phyloP scores from a whole-genome alignment of 352 stramenopile species.

The Phytophthora pinifolia region DNA sequence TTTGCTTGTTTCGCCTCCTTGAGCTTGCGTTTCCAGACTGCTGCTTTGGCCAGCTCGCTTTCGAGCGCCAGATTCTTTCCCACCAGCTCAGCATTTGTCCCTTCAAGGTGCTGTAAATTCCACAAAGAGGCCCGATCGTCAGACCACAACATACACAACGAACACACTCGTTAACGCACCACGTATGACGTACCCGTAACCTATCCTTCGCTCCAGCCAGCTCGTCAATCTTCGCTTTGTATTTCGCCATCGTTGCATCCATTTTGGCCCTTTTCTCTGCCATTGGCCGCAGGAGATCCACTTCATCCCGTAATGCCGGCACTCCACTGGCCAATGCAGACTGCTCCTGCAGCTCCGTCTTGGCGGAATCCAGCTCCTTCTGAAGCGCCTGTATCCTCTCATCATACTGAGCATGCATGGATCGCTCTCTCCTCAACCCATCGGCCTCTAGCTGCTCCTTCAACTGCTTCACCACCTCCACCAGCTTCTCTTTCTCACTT shows the following conservation, averaged over 20 bases:
- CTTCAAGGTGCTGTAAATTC: conserved; percentile 46
- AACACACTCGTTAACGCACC: neutral
- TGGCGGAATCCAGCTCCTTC: conserved; percentile 34
- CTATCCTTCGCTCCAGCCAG: conserved; percentile 52
- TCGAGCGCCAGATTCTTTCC: conserved; percentile 62
- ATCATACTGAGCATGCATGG: conserved; percentile 49
- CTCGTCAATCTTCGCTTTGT: conserved; percentile 73
- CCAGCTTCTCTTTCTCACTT: conserved; percentile 32
- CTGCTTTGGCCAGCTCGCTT: conserved; percentile 43
- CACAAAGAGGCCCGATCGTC: neutral
- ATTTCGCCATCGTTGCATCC: conserved; percentile 54
- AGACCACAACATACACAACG: neutral
- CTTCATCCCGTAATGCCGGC: conserved; percentile 50
- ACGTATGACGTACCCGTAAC: conserved; percentile 36
- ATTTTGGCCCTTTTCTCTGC: conserved; percentile 51
- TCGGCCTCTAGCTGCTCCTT: conserved; percentile 50
- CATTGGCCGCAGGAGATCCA: conserved; percentile 62
- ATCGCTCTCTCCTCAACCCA: conserved; percentile 56
- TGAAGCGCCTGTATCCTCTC: conserved; percentile 54
- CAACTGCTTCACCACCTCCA: conserved; percentile 37
- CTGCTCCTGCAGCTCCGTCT: conserved; percentile 39
- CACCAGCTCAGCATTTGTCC: conserved; percentile 53
- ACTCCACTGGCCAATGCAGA: conserved; percentile 38
- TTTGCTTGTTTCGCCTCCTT: conserved; percentile 67
- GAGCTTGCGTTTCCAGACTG: conserved; percentile 60